Percentiles rank a stretch among this genome's conserved stretches.
These are phyloP conservation scores for Epichloe typhina DNA, from an alignment of 2,329 filamentous ascomycete species.

Conservation along the genomic window DNA sequence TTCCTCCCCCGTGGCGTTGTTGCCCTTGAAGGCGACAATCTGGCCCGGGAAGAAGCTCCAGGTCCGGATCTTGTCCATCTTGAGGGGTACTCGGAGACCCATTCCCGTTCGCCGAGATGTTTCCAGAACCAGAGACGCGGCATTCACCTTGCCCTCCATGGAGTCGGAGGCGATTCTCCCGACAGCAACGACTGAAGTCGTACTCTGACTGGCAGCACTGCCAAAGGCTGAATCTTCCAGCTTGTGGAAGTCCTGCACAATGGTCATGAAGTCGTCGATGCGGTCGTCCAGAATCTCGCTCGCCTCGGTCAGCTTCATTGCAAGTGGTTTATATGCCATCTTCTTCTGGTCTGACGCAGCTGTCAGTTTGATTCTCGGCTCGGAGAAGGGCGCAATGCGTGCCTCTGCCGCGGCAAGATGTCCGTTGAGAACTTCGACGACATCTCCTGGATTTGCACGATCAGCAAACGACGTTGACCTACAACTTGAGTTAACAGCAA, in stretches of 20 bases:
- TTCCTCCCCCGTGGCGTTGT: conserved; percentile 72
- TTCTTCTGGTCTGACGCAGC: conserved; percentile 84
- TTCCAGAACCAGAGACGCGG: conserved; percentile 75
- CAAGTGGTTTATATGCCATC: conserved; percentile 80
- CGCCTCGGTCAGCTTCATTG: conserved; percentile 86
- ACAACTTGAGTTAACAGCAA: background rate
- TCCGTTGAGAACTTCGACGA: conserved; percentile 71
- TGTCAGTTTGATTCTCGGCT: conserved; percentile 70
- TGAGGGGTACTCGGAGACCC: conserved; percentile 68
- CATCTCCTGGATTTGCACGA: conserved; percentile 65
- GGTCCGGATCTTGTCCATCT: conserved; percentile 50
- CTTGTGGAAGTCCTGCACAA: conserved; percentile 60
- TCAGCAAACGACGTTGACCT: conserved; percentile 47
- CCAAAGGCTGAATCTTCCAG: conserved; percentile 74
- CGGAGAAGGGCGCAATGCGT: conserved; percentile 57
- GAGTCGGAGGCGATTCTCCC: conserved; percentile 85
- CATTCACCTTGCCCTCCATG: conserved; percentile 73
- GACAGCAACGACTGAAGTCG: conserved; percentile 75
- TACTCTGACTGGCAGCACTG: conserved; percentile 73
- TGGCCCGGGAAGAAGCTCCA: conserved; percentile 92
- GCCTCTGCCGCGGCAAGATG: conserved; percentile 55
- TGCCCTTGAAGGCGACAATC: conserved; percentile 75
- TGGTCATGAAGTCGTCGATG: conserved; percentile 75
- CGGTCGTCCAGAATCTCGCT: conserved; percentile 90
- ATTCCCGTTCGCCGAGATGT: conserved; percentile 74